Base-by-base conservation (phyloP, 2,329 filamentous ascomycete genomes). In the Alternaria arborescens region DNA sequence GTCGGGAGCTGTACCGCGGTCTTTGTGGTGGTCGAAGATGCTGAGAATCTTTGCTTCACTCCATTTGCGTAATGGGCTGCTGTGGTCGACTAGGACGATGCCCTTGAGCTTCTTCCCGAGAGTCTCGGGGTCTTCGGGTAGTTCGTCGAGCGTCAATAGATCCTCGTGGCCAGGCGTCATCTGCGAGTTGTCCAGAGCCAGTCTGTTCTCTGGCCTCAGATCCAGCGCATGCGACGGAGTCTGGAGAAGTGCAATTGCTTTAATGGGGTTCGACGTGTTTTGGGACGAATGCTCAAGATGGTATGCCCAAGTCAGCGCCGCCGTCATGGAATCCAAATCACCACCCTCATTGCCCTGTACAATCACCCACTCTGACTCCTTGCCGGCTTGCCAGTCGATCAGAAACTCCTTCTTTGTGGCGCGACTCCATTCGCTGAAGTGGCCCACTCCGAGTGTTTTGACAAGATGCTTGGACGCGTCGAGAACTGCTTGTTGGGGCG, bases 341-440 rank as follows among this genome's bases (percentile, higher is more conserved):
- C 81, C 81, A 14, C 79, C 81, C 54, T 82, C 80, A 63, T 83
- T 83, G 59, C 82, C 82, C 68, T 80, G 74, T 5, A 83, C 82
- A 36, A 83, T 72, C 14, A 72, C 79, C 82, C 82, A 83, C 68
- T 83, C 78, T 24, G 76, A 75, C 4, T 75, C 73, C 56, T 69
- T 74, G 12, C 79, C 79, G 5, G 72, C 77, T 61, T 83, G 82
- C 81, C 82, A 83, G 68, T 83, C 82, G 60, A 82, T 73, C 48
- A 83, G 67, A 48, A 83, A 83, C 14, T 77, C 71, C 43, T 80
- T 81, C 72, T 83, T 83, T 18, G 76, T 82, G 11, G 76, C 77
- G 36, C 82, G 80, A 26, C 78, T 81, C 82, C 82, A 83, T 66
- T 83, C 80, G 69, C 79, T 82, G 70, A 83, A 83, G 71, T 83